These are phyloP conservation scores for Solanum raphanifolium DNA, from an alignment of 257 asterid genomes.

Conservation along the genomic window DNA sequence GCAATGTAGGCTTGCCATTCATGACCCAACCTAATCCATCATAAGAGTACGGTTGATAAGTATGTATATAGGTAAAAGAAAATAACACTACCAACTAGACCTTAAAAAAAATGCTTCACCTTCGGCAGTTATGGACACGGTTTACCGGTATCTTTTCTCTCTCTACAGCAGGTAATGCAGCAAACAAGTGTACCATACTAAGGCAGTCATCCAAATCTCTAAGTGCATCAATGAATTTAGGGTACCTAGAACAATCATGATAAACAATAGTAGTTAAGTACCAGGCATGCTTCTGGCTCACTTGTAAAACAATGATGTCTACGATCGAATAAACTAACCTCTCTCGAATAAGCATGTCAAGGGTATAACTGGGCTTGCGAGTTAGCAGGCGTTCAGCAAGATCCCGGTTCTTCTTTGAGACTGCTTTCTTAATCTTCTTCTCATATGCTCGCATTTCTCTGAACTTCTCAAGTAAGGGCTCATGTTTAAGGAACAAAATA, in stretches of 20 bases:
- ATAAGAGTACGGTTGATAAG: neutral
- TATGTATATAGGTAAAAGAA: neutral
- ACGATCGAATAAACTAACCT: constrained; percentile 31
- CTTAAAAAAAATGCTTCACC: constrained; percentile 32
- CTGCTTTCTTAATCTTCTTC: constrained; percentile 74
- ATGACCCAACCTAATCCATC: constrained; percentile 64
- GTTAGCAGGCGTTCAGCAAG: constrained; percentile 70
- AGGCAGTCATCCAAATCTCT: constrained; percentile 96
- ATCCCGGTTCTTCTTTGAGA: constrained; percentile 72
- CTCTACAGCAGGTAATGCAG: constrained; percentile 92
- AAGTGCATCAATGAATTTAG: constrained; percentile 79
- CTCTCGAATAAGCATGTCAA: constrained; percentile 74
- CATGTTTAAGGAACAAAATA: constrained; percentile 73
- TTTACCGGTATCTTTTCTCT: constrained; percentile 73
- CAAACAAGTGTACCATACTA: constrained; percentile 92
- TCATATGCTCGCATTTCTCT: constrained; percentile 68
- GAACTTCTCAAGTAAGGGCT: constrained; percentile 74
- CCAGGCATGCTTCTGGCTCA: neutral
- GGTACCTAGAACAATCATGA: constrained; percentile 47
- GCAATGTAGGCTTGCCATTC: constrained; percentile 97
- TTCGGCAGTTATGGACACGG: constrained; percentile 80
- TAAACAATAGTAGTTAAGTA: neutral
- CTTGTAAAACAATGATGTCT: neutral
- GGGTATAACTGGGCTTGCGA: constrained; percentile 71
- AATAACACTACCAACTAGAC: neutral